A percentile compares a stretch with the other conserved stretches of the same genome.
Evolutionary conservation across 139 green algal species (phyloP).

Genomic region (Coccomyxa sp.): DNA sequence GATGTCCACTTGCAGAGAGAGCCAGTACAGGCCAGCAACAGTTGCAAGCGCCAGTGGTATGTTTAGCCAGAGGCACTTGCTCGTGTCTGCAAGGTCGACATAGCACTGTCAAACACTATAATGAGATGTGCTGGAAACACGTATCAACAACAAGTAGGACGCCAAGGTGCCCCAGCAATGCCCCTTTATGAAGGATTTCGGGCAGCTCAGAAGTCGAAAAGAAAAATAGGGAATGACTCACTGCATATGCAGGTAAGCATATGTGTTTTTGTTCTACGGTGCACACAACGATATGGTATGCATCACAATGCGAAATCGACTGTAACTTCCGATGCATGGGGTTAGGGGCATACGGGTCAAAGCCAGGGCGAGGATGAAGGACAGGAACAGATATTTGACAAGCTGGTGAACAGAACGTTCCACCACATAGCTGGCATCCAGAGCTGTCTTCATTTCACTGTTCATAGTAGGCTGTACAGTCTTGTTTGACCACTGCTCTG

Average conservation of each 20-base stretch:
- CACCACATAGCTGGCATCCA: slow-evolving; percentile 5
- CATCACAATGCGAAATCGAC: no score
- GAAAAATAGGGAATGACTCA: not conserved
- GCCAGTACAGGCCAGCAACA: not conserved
- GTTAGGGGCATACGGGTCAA: not conserved
- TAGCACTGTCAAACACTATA: not conserved
- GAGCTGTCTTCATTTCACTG: not conserved
- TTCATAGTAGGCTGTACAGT: not conserved
- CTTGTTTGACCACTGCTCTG: not conserved
- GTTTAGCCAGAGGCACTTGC: slow-evolving; percentile 25
- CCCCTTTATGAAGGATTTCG: not conserved
- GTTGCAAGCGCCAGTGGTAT: slow-evolving; percentile 17
- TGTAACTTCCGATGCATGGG: no score
- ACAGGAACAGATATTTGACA: slow-evolving; percentile 7
- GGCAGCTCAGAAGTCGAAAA: not conserved
- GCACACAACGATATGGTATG: not conserved
- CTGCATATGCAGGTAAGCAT: not conserved
- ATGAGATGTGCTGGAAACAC: not conserved
- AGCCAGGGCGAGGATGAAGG: slow-evolving; percentile 2
- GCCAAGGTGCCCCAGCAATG: not conserved
- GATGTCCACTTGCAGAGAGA: slow-evolving; percentile 6
- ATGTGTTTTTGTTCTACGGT: not conserved
- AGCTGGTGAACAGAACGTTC: slow-evolving; percentile 1
- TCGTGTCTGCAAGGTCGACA: slow-evolving; percentile 25
- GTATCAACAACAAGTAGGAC: not conserved